A percentile compares a stretch with the other conserved stretches of the same genome.
Conservation (phyloP, 805 yeast species). For the Ogataea trehalophila region DNA sequence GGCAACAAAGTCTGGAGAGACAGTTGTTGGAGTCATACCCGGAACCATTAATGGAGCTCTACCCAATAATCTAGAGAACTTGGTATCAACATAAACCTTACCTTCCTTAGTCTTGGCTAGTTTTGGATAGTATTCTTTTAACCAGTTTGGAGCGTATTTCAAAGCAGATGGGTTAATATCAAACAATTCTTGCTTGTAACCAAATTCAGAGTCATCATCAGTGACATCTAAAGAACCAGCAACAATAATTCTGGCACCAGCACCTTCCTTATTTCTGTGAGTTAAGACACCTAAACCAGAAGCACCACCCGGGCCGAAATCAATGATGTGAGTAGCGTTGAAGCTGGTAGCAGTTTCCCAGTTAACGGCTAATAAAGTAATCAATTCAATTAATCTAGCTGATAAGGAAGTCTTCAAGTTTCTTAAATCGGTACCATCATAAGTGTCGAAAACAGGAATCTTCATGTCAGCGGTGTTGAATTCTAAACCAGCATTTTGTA, state of each 20-base stretch:
- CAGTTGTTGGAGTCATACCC: slow-evolving; percentile 99
- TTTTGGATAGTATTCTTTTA: slow-evolving; percentile 79
- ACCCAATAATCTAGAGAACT: slow-evolving; percentile 85
- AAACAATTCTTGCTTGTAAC: slow-evolving; percentile 93
- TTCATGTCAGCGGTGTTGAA: slow-evolving; percentile 52
- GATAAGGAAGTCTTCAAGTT: slow-evolving; percentile 47
- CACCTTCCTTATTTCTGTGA: slow-evolving; percentile 97
- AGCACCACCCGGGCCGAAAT: slow-evolving; percentile 98
- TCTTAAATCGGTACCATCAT: slow-evolving; percentile 75
- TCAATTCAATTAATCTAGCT: slow-evolving; percentile 71
- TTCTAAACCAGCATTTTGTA: slow-evolving; percentile 51
- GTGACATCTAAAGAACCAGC: slow-evolving; percentile 83
- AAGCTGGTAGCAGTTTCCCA: slow-evolving; percentile 91
- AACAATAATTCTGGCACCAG: slow-evolving; percentile 90
- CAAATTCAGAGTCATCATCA: slow-evolving; percentile 75
- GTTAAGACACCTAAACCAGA: slow-evolving; percentile 96
- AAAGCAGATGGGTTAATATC: slow-evolving; percentile 61
- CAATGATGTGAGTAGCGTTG: slow-evolving; percentile 81
- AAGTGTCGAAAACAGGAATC: slow-evolving; percentile 91
- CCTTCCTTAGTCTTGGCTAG: slow-evolving; percentile 71
- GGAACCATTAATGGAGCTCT: slow-evolving; percentile 97
- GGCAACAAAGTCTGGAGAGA: slow-evolving; percentile 88
- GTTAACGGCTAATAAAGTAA: slow-evolving; percentile 83
- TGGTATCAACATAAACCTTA: slow-evolving; percentile 84
- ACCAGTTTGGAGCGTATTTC: slow-evolving; percentile 88